Percentiles rank a stretch among this genome's conserved stretches.
These are phyloP conservation scores for Talaromyces liani DNA, from an alignment of 495 filamentous ascomycete genomes.

Conservation along the genomic window DNA sequence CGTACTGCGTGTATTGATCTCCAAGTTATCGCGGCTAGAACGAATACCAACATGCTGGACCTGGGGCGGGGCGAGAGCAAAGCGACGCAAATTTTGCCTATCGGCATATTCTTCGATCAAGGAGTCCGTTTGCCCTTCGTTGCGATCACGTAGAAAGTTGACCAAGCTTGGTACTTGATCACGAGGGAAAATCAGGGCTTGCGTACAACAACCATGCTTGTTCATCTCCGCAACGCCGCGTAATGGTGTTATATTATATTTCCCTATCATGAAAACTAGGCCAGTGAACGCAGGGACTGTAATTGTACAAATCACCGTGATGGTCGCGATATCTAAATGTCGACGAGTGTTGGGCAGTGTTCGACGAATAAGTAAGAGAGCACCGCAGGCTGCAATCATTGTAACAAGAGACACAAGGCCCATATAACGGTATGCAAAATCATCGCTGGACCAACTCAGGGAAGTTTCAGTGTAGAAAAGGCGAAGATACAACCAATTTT, in stretches of 20 bases:
- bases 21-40: too few relatives aligned
- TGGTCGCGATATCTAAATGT: slow-evolving; percentile 25
- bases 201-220: slow-evolving; percentile 36
- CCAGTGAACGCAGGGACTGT: slow-evolving; percentile 33
- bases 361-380: slow-evolving; percentile 13
- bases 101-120: too few relatives aligned
- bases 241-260: slow-evolving; percentile 33
- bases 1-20: too few relatives aligned
- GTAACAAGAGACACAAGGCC: slow-evolving; percentile 25
- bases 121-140: too few relatives aligned
- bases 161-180: slow-evolving; percentile 10
- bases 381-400: slow-evolving; percentile 11
- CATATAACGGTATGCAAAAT: slow-evolving; percentile 32
- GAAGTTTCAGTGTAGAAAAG: slow-evolving; percentile 42
- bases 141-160: too few relatives aligned
- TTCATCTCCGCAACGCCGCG: slow-evolving; percentile 28
- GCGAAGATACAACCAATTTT: slow-evolving; percentile 38
- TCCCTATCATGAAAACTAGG: slow-evolving; percentile 38
- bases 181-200: slow-evolving; percentile 37
- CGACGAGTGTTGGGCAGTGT: slow-evolving; percentile 11
- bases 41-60: too few relatives aligned
- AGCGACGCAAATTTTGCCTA: too few relatives aligned
- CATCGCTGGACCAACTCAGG: slow-evolving; percentile 27
- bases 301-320: slow-evolving; percentile 28
- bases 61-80: too few relatives aligned